Conservation (phyloP, 805 yeast species). For the Isabelozyma pseudorhagii region DNA sequence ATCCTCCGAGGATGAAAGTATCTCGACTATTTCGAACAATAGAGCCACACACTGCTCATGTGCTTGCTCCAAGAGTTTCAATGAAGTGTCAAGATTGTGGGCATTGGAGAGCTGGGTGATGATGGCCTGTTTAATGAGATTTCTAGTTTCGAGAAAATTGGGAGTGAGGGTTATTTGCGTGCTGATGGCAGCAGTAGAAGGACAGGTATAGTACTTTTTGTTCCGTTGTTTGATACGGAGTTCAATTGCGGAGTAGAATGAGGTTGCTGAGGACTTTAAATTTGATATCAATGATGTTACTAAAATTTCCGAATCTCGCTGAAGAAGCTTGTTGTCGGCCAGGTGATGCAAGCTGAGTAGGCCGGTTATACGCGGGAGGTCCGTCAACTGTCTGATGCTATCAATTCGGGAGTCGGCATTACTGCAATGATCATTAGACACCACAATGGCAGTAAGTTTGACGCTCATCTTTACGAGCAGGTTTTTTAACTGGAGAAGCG, state of each 20-base stretch:
- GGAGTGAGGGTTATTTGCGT: conserved; percentile 33
- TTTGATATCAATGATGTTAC: conserved; percentile 27
- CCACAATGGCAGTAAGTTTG: conserved; percentile 8
- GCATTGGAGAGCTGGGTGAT: conserved; percentile 30
- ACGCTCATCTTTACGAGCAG: conserved; percentile 6
- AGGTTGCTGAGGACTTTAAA: conserved; percentile 24
- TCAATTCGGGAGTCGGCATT: conserved; percentile 20
- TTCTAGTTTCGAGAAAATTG: conserved; percentile 34
- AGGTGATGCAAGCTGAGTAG: conserved; percentile 19
- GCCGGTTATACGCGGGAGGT: conserved; percentile 28
- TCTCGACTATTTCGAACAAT: conserved; percentile 9
- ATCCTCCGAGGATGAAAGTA: conserved; percentile 1
- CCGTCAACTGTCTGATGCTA: conserved; percentile 23
- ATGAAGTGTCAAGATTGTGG: conserved; percentile 27
- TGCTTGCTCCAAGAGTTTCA: conserved; percentile 28
- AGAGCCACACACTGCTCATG: conserved; percentile 29
- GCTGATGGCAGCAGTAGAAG: conserved; percentile 19
- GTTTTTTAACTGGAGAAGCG: conserved; percentile 10
- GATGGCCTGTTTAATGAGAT: conserved; percentile 33
- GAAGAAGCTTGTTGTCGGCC: conserved; percentile 1
- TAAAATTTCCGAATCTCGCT: conserved; percentile 28
- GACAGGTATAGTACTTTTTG: conserved; percentile 35
- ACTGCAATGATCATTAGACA: conserved; percentile 6
- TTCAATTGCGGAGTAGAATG: conserved; percentile 33
- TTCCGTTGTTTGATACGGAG: conserved; percentile 28